Conservation (phyloP, 495 filamentous ascomycete species). For the Ascobolus immersus region DNA sequence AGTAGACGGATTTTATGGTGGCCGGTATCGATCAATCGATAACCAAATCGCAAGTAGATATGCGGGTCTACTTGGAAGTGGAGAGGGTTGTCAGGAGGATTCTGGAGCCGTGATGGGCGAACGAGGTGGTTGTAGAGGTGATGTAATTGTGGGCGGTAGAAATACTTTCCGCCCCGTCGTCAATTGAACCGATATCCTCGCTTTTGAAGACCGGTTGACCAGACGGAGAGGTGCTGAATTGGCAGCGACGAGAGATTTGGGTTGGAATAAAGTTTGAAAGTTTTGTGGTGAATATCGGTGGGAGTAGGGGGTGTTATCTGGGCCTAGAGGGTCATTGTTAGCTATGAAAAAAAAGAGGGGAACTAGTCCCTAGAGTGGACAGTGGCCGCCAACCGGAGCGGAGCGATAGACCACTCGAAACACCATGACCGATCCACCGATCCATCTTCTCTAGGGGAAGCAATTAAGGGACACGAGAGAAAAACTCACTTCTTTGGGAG, state of each 20-base stretch:
- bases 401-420: background rate
- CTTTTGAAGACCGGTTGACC: constrained; percentile 65
- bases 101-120: no score
- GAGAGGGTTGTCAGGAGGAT: constrained; percentile 60
- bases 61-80: constrained; percentile 41
- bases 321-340: constrained; percentile 29
- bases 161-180: constrained; percentile 17
- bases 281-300: constrained; percentile 5
- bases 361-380: background rate
- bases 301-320: constrained; percentile 48
- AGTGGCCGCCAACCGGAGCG: background rate
- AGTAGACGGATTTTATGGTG: constrained; percentile 78
- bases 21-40: constrained; percentile 86
- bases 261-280: constrained; percentile 6
- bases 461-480: constrained; percentile 4
- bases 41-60: constrained; percentile 26
- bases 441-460: constrained; percentile 3
- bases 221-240: constrained; percentile 61
- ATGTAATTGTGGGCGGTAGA: constrained; percentile 48
- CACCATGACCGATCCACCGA: constrained; percentile 3
- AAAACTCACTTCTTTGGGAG: constrained; percentile 74
- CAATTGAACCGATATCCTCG: constrained; percentile 64
- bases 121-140: constrained; percentile 27
- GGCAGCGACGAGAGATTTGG: constrained; percentile 10
- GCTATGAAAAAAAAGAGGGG: no score